Percentiles rank a stretch among this genome's conserved stretches.
Evolutionary conservation across 805 yeast genomes (phyloP).

Genomic region (Candida vaughaniae): DNA sequence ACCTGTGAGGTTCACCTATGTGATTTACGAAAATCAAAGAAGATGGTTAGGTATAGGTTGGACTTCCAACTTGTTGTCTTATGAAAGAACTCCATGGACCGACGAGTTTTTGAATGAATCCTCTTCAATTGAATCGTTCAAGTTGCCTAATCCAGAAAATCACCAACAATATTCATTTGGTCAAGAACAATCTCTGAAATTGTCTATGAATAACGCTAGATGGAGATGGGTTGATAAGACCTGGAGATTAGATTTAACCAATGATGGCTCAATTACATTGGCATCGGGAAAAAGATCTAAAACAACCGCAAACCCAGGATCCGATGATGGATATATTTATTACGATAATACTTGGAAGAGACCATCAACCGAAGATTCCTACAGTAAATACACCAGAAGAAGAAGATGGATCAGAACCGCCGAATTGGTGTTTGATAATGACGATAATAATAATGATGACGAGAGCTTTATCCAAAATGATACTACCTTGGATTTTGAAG

Average conservation of each 20-base stretch:
- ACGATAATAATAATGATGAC: constrained; percentile 9
- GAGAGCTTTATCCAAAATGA: constrained; percentile 1
- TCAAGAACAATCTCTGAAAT: constrained; percentile 22
- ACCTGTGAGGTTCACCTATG: constrained; percentile 84
- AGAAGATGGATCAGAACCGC: constrained; percentile 97
- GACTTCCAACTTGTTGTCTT: constrained; percentile 88
- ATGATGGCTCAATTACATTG: constrained; percentile 79
- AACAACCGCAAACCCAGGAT: constrained; percentile 66
- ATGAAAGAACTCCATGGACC: constrained; percentile 96
- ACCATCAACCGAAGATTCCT: constrained; percentile 85
- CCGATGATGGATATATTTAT: constrained; percentile 84
- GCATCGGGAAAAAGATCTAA: constrained; percentile 55
- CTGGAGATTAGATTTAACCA: constrained; percentile 88
- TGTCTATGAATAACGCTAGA: constrained; percentile 43
- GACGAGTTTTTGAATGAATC: constrained; percentile 91
- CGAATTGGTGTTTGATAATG: constrained; percentile 53
- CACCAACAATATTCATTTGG: constrained; percentile 21
- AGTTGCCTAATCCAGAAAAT: constrained; percentile 69
- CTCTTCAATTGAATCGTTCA: constrained; percentile 71
- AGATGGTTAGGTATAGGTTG: constrained; percentile 98
- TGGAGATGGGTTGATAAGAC: constrained; percentile 96
- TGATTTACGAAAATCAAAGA: constrained; percentile 90
- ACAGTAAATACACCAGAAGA: constrained; percentile 87
- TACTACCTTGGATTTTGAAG: constrained; percentile 2
- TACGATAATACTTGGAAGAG: constrained; percentile 93